Evolutionary conservation across 305 asterid genomes (phyloP), one percentile per base, ranked within the genome.

Genomic region (Ajuga reptans): DNA sequence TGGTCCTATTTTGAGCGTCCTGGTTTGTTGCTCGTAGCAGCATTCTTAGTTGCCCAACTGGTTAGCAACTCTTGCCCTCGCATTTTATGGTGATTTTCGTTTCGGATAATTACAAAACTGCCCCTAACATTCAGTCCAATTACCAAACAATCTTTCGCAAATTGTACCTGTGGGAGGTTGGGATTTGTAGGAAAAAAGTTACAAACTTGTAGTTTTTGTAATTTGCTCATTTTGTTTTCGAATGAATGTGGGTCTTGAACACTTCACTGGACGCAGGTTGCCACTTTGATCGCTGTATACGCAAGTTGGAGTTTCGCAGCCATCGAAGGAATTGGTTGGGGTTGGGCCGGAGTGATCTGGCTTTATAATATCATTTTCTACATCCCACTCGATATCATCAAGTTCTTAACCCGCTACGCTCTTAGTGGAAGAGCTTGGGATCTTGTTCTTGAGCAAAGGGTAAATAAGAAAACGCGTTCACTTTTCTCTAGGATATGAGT

Each of bases 291-390:
- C 64, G 97, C 97, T 0, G 98, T 93, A 0, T 93, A 93, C 63
- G 98, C 97, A 27, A 93, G 73, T 77, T 93, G 98, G 98, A 82
- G 96, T 81, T 93, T 93, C 72, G 95, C 99, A 24, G 97, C 99
- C 47, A 87, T 93, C n/a, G 97, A 93, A 84, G 99, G 99, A 75
- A 93, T 91, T 21, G 99, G 99, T n/a, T 93, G 99, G 99, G 96
- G 99, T 58, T 93, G 99, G 99, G 99, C 99, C 0, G 99, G 99
- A 0, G 99, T 93, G 59, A 87, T 93, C 78, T 93, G 99, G 99
- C 92, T 93, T 37, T 93, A 93, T 76, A 93, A 93, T 75, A 71
- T 93, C 51, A 72, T 93, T 31, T 80, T 76, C 82, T 93, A 93
- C 39, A 74, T 93, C 74, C 99, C 99, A 0, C 97, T 93, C 1